Conservation (phyloP, 306 rosid species). For the Heteromeles arbutifolia region DNA sequence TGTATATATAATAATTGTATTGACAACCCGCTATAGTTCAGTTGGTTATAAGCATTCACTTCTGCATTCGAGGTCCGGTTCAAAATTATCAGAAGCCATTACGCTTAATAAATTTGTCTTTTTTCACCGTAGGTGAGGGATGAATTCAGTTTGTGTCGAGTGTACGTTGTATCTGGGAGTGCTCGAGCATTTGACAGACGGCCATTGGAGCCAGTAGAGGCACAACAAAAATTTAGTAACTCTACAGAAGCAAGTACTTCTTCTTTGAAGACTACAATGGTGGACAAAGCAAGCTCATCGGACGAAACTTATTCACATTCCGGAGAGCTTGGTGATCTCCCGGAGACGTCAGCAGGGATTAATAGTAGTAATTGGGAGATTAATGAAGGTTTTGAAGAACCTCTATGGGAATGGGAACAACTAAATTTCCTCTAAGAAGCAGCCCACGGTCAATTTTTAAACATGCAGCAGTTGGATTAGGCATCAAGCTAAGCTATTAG, state of each 20-base stretch:
- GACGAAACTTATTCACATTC: conserved; percentile 28
- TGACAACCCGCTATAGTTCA: background rate
- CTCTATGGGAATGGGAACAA: conserved; percentile 52
- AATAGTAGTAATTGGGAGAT: conserved; percentile 16
- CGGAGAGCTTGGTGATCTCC: conserved; percentile 10
- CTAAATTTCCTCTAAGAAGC: conserved; percentile 27
- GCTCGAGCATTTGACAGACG: conserved; percentile 79
- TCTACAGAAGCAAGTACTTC: conserved; percentile 2
- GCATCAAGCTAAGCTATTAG: background rate
- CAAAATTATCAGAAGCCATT: background rate
- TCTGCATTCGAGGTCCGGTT: background rate
- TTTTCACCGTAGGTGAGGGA: conserved; percentile 45
- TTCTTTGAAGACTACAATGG: background rate
- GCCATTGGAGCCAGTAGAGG: conserved; percentile 30
- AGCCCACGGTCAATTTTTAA: background rate
- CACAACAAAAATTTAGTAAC: conserved; percentile 3
- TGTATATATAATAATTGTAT: background rate
- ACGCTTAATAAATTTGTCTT: background rate
- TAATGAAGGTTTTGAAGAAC: conserved; percentile 25
- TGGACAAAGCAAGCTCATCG: conserved; percentile 29
- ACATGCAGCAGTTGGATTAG: background rate
- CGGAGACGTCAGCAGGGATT: conserved; percentile 17
- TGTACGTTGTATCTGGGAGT: conserved; percentile 71
- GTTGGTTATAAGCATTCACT: background rate
- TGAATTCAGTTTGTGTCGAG: conserved; percentile 79